phyloP scores from a whole-genome alignment of 352 stramenopile genomes.

The Pythium insidiosum region DNA sequence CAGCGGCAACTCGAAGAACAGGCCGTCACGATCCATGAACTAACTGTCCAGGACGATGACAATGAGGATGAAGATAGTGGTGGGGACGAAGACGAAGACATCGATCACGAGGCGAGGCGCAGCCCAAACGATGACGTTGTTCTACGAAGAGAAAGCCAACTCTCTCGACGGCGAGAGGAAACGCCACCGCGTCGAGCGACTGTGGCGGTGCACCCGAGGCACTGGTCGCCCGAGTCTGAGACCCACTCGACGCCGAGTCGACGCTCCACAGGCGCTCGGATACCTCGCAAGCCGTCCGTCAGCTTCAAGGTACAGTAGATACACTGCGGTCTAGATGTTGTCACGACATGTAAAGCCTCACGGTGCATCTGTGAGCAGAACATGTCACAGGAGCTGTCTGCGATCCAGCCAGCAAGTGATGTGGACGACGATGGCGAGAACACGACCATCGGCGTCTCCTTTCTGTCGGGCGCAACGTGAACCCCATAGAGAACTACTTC shows the following conservation, averaged over 20 bases:
- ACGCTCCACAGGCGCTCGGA: not conserved
- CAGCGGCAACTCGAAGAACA: constrained; percentile 42
- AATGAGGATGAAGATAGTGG: constrained; percentile 17
- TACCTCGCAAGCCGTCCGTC: not conserved
- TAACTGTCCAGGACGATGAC: constrained; percentile 65
- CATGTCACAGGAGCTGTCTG: constrained; percentile 15
- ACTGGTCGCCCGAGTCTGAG: too few species aligned
- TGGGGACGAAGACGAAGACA: not conserved
- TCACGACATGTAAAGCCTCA: too few species aligned
- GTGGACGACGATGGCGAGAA: too few species aligned
- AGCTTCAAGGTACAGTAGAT: constrained; percentile 10
- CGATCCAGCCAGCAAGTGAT: constrained; percentile 10
- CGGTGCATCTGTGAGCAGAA: constrained; percentile 5
- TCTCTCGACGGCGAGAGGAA: too few species aligned
- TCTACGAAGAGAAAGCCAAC: too few species aligned
- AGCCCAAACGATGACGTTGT: too few species aligned
- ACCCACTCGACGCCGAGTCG: too few species aligned
- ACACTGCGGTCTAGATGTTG: not conserved
- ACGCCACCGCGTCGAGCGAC: too few species aligned
- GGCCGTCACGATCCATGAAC: constrained; percentile 68
- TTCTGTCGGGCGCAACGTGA: constrained; percentile 10
- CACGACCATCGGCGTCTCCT: constrained; percentile 12
- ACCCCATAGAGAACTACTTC: not conserved
- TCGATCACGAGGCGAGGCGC: not conserved
- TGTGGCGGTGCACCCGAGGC: too few species aligned